Base-by-base conservation (phyloP, 1,139 yeast species). In the Hyphopichia fennica region DNA sequence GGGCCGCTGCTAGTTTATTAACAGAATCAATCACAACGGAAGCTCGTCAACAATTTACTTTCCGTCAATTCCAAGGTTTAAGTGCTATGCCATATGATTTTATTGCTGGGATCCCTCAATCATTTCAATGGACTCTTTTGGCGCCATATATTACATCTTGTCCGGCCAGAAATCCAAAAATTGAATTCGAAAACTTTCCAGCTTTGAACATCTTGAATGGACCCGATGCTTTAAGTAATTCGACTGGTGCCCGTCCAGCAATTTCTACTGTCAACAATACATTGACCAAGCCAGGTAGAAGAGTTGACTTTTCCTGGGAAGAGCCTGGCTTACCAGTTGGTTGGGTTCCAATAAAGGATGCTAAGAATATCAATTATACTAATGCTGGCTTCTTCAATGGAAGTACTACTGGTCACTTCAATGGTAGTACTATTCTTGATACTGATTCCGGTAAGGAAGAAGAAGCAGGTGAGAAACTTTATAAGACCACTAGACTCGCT, bases 91-190 rank as follows among this genome's bases (percentile, higher is more conserved):
- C 41, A 23, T 38, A 38, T 18, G 38, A 38, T 34, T 38, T 38
- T 28, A 38, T 38, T n/a, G 38, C 18, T 34, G 41, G 41, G 3
- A 17, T 38, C 10, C 38, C 41, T 14, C 41, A 38, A 29, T 15
- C 38, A 13, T 38, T 34, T 27, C 33, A 16, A 15, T 38, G 38
- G 38, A 38, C 41, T 10, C 34, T 38, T 16, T 13, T 38, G 17
- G 38, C 38, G n/a, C 41, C 41, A 8, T 38, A 38, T 25, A 38
- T 38, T n/a, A 34, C 41, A 5, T 38, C 41, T 23, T 38, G 41
- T 28, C 41, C 41, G 3, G 37, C 38, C 9, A 7, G 33, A 23
- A 38, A 38, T 25, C 41, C 41, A 9, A 34, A 28, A 27, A 38
- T 38, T 25, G 41, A 38, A 34, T 38, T 38, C 18, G 14, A 29